Percentiles rank a stretch among this genome's conserved stretches.
phyloP scores from a whole-genome alignment of 2,329 filamentous ascomycete species.

The Aureobasidium subglaciale region DNA sequence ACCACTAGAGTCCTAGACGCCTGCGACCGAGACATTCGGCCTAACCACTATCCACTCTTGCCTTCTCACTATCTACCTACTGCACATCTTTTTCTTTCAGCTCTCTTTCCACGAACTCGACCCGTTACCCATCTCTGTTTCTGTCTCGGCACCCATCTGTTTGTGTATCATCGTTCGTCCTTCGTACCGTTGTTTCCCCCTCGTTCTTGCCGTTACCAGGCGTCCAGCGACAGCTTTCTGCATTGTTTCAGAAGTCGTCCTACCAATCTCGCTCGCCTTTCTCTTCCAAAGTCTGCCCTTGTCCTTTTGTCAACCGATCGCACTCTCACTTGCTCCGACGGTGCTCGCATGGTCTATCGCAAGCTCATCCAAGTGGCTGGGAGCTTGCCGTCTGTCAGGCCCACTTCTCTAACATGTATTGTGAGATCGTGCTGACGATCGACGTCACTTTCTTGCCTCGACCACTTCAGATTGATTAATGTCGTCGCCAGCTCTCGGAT shows the following conservation, averaged over 20 bases:
- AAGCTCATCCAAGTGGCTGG: conserved; percentile 12
- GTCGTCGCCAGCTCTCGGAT: conserved; percentile 3
- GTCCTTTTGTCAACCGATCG: background rate
- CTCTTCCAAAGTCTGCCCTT: background rate
- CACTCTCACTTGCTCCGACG: conserved; percentile 6
- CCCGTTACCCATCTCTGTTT: conserved; percentile 9
- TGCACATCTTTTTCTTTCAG: background rate
- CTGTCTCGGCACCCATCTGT: conserved; percentile 4
- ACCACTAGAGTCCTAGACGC: background rate
- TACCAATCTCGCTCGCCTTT: conserved; percentile 11
- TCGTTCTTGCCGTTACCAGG: conserved; percentile 9
- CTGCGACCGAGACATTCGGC: background rate
- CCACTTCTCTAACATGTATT: conserved; percentile 5
- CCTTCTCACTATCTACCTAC: background rate
- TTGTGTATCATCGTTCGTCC: background rate
- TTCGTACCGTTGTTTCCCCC: background rate
- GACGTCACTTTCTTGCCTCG: conserved; percentile 10
- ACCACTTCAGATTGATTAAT: conserved; percentile 9
- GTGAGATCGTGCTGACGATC: conserved; percentile 14
- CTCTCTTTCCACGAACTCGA: background rate
- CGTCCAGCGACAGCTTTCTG: conserved; percentile 14
- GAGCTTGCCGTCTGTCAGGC: conserved; percentile 13
- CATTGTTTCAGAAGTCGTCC: conserved; percentile 13
- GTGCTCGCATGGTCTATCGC: conserved; percentile 6
- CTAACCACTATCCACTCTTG: background rate